Evolutionary conservation across 1,139 yeast species (phyloP).

Genomic region (Diutina scorzettiae): DNA sequence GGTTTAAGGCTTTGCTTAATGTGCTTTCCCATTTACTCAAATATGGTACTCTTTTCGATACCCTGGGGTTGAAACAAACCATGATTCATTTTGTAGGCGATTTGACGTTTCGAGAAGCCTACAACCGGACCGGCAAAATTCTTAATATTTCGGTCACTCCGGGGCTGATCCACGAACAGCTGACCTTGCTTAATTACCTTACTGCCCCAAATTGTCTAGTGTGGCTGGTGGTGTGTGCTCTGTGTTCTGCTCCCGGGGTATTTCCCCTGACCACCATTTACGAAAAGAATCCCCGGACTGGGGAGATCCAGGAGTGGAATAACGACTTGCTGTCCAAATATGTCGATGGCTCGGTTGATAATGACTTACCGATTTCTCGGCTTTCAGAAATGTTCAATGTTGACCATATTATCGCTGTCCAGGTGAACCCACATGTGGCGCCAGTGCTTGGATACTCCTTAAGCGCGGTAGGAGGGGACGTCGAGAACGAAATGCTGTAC

Average conservation of each 20-base stretch:
- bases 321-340: constrained; percentile 66
- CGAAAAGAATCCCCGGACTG: constrained; percentile 70
- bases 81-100: constrained; percentile 80
- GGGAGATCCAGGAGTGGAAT: constrained; percentile 67
- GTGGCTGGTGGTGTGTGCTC: constrained; percentile 92
- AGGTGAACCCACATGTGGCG: constrained; percentile 12
- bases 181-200: constrained; percentile 31
- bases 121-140: constrained; percentile 46
- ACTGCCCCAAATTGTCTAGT: constrained; percentile 40
- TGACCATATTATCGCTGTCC: constrained; percentile 12
- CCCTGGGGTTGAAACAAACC: constrained; percentile 55
- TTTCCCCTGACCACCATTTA: constrained; percentile 79
- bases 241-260: constrained; percentile 87
- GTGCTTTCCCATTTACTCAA: constrained; percentile 45
- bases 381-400: constrained; percentile 45
- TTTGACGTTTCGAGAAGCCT: constrained; percentile 58
- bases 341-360: constrained; percentile 94
- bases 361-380: constrained; percentile 82
- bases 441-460: constrained; percentile 51
- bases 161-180: constrained; percentile 54
- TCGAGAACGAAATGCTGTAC: constrained; percentile 49
- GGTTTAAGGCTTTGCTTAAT: constrained; percentile 27
- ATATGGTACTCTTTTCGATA: constrained; percentile 85
- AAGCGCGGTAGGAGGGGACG: constrained; percentile 58
- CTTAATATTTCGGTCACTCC: constrained; percentile 44